phyloP scores from a whole-genome alignment of 192 early-diverging fungal genomes.

The Podila clonocystis region DNA sequence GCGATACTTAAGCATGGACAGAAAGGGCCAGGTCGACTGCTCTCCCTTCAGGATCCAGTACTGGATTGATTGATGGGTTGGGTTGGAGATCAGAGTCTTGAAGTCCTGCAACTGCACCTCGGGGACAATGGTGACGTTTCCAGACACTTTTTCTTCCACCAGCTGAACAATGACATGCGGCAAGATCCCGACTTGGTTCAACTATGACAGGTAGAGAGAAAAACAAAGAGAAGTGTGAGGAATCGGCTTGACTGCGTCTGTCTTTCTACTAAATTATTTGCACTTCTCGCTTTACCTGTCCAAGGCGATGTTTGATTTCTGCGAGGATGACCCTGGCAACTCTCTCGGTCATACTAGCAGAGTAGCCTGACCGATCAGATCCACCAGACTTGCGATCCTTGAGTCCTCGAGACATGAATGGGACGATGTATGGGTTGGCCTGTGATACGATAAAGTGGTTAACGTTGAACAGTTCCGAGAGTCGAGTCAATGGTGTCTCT shows the following conservation, averaged over 20 bases:
- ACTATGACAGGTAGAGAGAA: constrained; percentile 19
- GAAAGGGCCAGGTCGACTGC: constrained; percentile 78
- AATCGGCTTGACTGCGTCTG: not conserved
- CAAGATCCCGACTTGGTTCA: constrained; percentile 68
- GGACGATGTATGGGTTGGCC: constrained; percentile 75
- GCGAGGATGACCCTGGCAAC: constrained; percentile 59
- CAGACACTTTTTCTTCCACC: constrained; percentile 71
- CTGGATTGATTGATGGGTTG: constrained; percentile 67
- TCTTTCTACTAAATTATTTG: not conserved
- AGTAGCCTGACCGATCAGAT: constrained; percentile 24
- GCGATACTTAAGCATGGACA: constrained; percentile 74
- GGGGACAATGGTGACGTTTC: constrained; percentile 78
- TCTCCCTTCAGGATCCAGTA: constrained; percentile 86
- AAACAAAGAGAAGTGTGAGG: not conserved
- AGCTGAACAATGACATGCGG: constrained; percentile 66
- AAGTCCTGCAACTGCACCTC: constrained; percentile 68
- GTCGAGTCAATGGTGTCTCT: constrained; percentile 70
- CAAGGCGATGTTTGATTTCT: constrained; percentile 70
- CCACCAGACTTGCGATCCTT: constrained; percentile 40
- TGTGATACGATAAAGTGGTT: constrained; percentile 88
- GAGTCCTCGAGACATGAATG: constrained; percentile 67
- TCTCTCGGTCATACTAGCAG: constrained; percentile 49
- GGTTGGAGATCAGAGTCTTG: constrained; percentile 73
- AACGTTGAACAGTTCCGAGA: constrained; percentile 84
- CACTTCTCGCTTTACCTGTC: constrained; percentile 58